Evolutionary conservation across 495 filamentous ascomycete species (phyloP), one percentile per base, ranked within the genome.

Genomic region (Amphirosellinia nigrospora): DNA sequence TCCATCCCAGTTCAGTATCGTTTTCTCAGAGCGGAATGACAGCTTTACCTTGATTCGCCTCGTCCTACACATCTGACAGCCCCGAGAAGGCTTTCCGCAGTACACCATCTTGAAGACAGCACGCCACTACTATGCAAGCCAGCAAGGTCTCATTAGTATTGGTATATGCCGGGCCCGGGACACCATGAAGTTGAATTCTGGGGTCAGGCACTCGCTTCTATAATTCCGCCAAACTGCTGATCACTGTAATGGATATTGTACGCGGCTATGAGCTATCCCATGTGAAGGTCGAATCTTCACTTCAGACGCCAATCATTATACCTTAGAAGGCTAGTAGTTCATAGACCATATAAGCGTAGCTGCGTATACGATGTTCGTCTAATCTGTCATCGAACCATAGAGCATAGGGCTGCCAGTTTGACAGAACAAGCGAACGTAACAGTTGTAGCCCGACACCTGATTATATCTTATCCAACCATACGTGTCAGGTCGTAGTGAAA

Each of bases 1-100:
- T 73, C n/a, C 19, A 15, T 59, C 43, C 53, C 56, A 19, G 19
- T 16, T 39, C 38, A 38, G 16, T 30, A 15, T 30, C 36, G 19
- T 50, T 16, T n/a, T 34, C 15, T 10, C 15, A 23, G 50, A n/a
- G 23, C 30, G 1, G 58, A 64, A 68, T 43, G 43, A 61, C 30
- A 69, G 78, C 83, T 64, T 64, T 81, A 91, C 91, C 89, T 90
- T 93, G 83, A 87, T 91, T 77, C 91, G 86, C 72, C 89, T 85
- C 23, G 86, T 86, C 77, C 90, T 83, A 74, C 91, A 93, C 81
- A 90, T 89, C 77, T 90, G 89, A 75, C 91, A 93, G 63, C 89
- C 90, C 82, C 87, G 85, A 68, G 89, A 91, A 62, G 91, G 91
- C 77, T 91, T 91, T 34, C 91, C 91, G 73, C 88, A 89, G 75